Percentiles rank a stretch among this genome's conserved stretches.
These are phyloP conservation scores for Phialemoniopsis sp. DNA, from an alignment of 2,329 filamentous ascomycete genomes.

Conservation along the genomic window DNA sequence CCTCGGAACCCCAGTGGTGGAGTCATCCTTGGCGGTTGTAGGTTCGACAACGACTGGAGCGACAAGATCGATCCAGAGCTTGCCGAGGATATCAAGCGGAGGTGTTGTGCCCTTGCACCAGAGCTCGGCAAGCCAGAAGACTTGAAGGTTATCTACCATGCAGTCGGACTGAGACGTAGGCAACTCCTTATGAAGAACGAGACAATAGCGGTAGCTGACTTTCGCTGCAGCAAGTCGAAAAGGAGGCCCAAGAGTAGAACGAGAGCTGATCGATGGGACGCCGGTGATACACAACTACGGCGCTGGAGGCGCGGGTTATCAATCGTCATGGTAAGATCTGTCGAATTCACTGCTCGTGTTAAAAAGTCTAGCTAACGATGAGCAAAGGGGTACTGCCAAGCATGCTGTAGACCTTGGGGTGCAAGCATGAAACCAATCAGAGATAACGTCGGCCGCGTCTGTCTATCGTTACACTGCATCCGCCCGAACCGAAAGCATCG, in stretches of 20 bases:
- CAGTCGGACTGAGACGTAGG: slow-evolving; percentile 22
- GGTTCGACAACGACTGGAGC: slow-evolving; percentile 24
- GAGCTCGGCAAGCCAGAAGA: slow-evolving; percentile 25
- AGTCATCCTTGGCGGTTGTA: slow-evolving; percentile 25
- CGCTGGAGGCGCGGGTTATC: slow-evolving; percentile 19
- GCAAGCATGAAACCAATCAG: no score
- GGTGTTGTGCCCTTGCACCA: slow-evolving; percentile 25
- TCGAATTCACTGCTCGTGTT: no score
- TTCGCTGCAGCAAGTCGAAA: slow-evolving; percentile 8
- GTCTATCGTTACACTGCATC: no score
- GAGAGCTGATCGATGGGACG: slow-evolving; percentile 13
- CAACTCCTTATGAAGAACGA: no score
- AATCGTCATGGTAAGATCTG: slow-evolving; percentile 16
- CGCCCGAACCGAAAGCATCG: no score
- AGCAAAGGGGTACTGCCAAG: no score
- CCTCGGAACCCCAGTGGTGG: slow-evolving; percentile 29
- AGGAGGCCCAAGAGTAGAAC: slow-evolving; percentile 23
- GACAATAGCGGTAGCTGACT: no score
- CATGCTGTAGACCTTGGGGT: no score
- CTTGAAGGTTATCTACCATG: slow-evolving; percentile 24
- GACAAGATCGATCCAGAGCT: slow-evolving; percentile 19
- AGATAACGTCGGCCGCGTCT: no score
- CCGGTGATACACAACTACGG: slow-evolving; percentile 21
- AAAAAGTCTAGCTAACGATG: no score
- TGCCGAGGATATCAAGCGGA: slow-evolving; percentile 23